Base-by-base conservation (phyloP, 768 basidiomycete genomes). In the Tulasnella calospora region DNA sequence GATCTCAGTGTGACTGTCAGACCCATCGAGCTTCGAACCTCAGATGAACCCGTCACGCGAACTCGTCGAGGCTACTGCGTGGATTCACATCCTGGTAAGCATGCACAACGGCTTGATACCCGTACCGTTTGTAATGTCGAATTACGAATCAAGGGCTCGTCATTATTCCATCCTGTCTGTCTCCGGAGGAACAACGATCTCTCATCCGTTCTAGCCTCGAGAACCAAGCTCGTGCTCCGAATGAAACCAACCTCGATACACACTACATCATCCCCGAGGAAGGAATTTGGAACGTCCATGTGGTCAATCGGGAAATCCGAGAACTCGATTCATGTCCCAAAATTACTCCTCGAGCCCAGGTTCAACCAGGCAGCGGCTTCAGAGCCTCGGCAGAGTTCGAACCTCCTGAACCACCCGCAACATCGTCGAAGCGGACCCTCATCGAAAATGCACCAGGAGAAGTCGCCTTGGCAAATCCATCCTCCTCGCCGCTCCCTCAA, bases 211-310 rank as follows among this genome's bases (percentile, higher is more conserved):
- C 94, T 89, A 89, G 93, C 33, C 89, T 99, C 9, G 82, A 86
- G 15, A 88, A 92, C 27, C 94, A 96, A 81, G 92, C 96, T 0
- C 87, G 87, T 3, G 84, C 87, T 47, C 94, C 95, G 0, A 98
- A 98, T 83, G 91, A 93, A 77, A 96, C 94, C 0, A 97, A 95
- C 81, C 90, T 98, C 27, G 93, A 96, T 77, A 89, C 90, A 0
- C 97, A 98, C 83, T 98, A 97, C 82, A 70, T 86, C 61, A 86
- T 98, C 9, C 96, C 97, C 0, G 73, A 83, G 23, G 85, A 89
- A 13, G 94, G 96, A 19, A 84, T 98, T 33, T 99, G 97, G 95
- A 89, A 90, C 57, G 84, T 88, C 2, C 85, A 83, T 79, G 72
- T 44, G 30, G 51, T 27, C 4, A 76, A 33, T 19, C 13, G 12